Percentiles rank a stretch among this genome's conserved stretches.
phyloP scores from a whole-genome alignment of 371 early-diverging fungal genomes.

The Apophysomyces variabilis region DNA sequence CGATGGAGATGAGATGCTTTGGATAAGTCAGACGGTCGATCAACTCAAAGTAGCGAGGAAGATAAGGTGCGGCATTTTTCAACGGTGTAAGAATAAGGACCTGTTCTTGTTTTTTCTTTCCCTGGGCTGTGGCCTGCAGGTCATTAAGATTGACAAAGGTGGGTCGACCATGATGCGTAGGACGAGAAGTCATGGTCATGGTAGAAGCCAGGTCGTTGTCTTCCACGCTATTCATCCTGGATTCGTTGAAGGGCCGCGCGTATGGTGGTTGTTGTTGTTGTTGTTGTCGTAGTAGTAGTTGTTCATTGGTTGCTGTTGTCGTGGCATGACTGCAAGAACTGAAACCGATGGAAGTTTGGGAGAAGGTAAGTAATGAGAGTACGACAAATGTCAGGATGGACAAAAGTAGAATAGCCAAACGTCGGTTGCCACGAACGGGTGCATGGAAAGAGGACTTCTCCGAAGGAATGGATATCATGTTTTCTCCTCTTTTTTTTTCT shows the following conservation, averaged over 20 bases:
- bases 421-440: constrained; percentile 40
- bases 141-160: constrained; percentile 25
- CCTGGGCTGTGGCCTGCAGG: constrained; percentile 26
- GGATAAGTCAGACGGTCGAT: constrained; percentile 57
- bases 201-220: constrained; percentile 5
- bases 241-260: constrained; percentile 28
- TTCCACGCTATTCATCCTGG: no score
- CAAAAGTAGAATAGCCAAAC: constrained; percentile 30
- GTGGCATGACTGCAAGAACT: constrained; percentile 2
- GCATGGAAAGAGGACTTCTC: constrained; percentile 35
- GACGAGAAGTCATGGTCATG: constrained; percentile 26
- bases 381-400: constrained; percentile 36
- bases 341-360: constrained; percentile 1
- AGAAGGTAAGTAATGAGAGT: constrained; percentile 12
- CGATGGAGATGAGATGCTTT: constrained; percentile 57
- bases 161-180: not conserved
- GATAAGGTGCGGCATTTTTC: constrained; percentile 58
- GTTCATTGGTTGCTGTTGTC: no score
- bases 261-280: no score
- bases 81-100: constrained; percentile 62
- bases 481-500: not conserved
- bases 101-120: constrained; percentile 35
- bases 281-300: no score
- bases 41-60: constrained; percentile 63
- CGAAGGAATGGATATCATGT: constrained; percentile 12